Base-by-base conservation (phyloP, 2,329 filamentous ascomycete species). In the Diaporthe aspalathi region DNA sequence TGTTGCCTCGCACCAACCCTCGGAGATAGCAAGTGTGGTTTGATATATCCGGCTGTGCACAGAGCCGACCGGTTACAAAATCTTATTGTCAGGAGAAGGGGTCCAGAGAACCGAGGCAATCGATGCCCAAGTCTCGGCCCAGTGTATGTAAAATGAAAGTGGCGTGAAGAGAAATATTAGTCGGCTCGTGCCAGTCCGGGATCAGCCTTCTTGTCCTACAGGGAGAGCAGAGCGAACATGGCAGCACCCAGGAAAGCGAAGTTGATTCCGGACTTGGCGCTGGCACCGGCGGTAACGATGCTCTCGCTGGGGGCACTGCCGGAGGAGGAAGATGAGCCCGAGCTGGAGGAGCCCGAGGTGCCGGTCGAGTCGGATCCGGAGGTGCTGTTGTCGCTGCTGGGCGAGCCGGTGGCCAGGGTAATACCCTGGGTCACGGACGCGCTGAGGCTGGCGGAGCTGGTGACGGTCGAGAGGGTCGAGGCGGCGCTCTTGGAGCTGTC, bases 261-360 rank as follows among this genome's bases (percentile, higher is more conserved):
- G 68, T 68, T 74, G 52, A 75, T 70, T 22, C 74, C 75, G 56
- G 75, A 40, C 49, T 60, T 70, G 29, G 62, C 62, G 63, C 71
- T 74, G 32, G 76, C 73, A 47, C 76, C 75, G 57, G 75, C 73
- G 32, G 75, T 73, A 38, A 74, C 74, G 4, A 76, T 54, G 60
- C 63, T 65, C 63, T 73, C 70, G 50, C 70, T 71, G 49, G 73
- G 63, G 47, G 53, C 72, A 35, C 73, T 70, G 12, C 45, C 70
- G 43, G 74, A 75, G 71, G 75, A 70, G 47, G 68, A 54, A 22
- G 69, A 73, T 35, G 53, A 63, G 12, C 52, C 40, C 52, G 60
- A 63, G 20, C 52, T 12, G 24, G 75, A 63, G 35, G 75, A 66
- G 68, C 65, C 27, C 11, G 75, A 50, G 38, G 24, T 11, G 27